Conservation (phyloP, 345 rosid species). For the Rubroshorea leprosula region DNA sequence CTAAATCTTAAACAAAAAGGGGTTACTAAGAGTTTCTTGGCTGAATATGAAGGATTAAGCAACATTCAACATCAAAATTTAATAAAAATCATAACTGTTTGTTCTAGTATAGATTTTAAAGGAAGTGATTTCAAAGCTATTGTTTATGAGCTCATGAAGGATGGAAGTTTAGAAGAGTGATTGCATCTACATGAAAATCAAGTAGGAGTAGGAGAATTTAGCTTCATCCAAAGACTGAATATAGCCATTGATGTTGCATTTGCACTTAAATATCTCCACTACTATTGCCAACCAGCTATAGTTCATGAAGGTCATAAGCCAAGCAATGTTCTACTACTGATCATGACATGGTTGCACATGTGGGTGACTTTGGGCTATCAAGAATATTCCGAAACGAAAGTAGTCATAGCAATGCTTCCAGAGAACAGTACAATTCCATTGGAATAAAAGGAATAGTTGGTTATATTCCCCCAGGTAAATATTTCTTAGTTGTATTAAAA, state of each 20-base stretch:
- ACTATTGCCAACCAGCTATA: constrained; percentile 3
- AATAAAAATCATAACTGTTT: constrained; percentile 19
- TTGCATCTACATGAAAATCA: not conserved
- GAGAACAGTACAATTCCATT: not conserved
- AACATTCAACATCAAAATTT: constrained; percentile 25
- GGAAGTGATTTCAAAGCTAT: constrained; percentile 30
- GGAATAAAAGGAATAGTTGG: not conserved
- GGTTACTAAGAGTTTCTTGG: constrained; percentile 22
- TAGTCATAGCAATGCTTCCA: no score
- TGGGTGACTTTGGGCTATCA: constrained; percentile 26
- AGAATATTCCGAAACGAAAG: constrained; percentile 13
- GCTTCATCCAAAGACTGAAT: constrained; percentile 1
- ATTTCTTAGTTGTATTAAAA: no score
- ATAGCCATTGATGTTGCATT: constrained; percentile 23
- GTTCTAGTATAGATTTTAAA: constrained; percentile 18
- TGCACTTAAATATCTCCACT: constrained; percentile 27
- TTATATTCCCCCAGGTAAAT: not conserved
- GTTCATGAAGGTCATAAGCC: constrained; percentile 27
- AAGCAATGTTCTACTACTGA: constrained; percentile 24
- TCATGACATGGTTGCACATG: constrained; percentile 22
- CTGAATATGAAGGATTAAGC: constrained; percentile 23
- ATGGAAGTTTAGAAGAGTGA: constrained; percentile 7
- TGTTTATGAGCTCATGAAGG: constrained; percentile 16
- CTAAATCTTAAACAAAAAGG: constrained; percentile 18
- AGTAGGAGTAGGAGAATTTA: not conserved